Conservation (phyloP, 192 early-diverging fungal genomes). For the Dispira simplex region DNA sequence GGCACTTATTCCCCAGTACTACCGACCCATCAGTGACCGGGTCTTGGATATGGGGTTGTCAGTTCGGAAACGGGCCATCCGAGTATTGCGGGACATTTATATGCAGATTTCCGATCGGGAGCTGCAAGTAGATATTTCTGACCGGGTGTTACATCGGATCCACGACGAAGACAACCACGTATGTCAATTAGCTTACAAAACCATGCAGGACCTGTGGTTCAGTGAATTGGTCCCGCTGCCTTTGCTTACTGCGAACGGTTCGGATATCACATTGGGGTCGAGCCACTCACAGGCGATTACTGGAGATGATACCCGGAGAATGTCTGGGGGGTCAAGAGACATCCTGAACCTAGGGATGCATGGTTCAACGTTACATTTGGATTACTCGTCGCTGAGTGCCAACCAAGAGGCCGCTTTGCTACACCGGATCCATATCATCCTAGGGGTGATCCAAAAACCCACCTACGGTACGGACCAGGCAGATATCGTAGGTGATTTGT, state of each 20-base stretch:
- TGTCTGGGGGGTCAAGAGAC: slow-evolving; percentile 14
- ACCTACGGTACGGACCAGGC: slow-evolving; percentile 15
- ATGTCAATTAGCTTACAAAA: slow-evolving; percentile 53
- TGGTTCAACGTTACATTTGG: not conserved
- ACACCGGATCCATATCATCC: slow-evolving; percentile 25
- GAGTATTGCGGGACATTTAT: slow-evolving; percentile 63
- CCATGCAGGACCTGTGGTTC: slow-evolving; percentile 59
- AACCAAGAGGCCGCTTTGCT: slow-evolving; percentile 9
- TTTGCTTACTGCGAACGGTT: slow-evolving; percentile 20
- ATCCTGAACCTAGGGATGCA: slow-evolving; percentile 12
- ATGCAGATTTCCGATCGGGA: slow-evolving; percentile 22
- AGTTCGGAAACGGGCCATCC: slow-evolving; percentile 78
- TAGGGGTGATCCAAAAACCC: slow-evolving; percentile 21
- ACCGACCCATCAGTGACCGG: slow-evolving; percentile 60
- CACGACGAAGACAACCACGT: slow-evolving; percentile 41
- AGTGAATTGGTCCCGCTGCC: slow-evolving; percentile 12
- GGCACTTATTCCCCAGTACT: slow-evolving; percentile 55
- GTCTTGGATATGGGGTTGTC: slow-evolving; percentile 76
- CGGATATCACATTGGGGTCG: slow-evolving; percentile 17
- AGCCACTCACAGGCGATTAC: slow-evolving; percentile 9
- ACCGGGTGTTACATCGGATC: slow-evolving; percentile 51
- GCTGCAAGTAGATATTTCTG: slow-evolving; percentile 47
- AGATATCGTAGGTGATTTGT: slow-evolving; percentile 21
- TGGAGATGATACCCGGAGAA: slow-evolving; percentile 12
- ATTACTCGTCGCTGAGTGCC: slow-evolving; percentile 11